These are phyloP conservation scores for Golubevia sp. DNA, from an alignment of 1,284 basidiomycete genomes.

Conservation along the genomic window DNA sequence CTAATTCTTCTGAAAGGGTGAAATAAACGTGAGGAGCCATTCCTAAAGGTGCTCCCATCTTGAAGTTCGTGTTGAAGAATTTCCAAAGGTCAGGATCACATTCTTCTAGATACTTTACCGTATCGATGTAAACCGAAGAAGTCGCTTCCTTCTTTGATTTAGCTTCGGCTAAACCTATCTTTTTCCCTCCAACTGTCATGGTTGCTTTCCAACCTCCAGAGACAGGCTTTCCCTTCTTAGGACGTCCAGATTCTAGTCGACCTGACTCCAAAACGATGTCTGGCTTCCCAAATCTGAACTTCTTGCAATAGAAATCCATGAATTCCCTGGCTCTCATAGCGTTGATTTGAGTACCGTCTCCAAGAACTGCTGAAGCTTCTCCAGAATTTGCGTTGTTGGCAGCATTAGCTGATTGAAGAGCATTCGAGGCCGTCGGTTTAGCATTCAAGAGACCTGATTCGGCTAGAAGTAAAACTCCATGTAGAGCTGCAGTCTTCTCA, in stretches of 20 bases:
- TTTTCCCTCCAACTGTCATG: slow-evolving; percentile 77
- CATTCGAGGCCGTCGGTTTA: slow-evolving; percentile 22
- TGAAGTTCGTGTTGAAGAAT: slow-evolving; percentile 66
- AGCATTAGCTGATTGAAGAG: slow-evolving; percentile 25
- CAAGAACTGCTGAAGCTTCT: slow-evolving; percentile 63
- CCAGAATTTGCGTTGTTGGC: slow-evolving; percentile 62
- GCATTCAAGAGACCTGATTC: slow-evolving; percentile 20
- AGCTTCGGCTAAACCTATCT: slow-evolving; percentile 78
- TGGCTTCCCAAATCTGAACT: slow-evolving; percentile 79
- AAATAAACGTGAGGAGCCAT: slow-evolving; percentile 71
- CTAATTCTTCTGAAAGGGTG: slow-evolving; percentile 72
- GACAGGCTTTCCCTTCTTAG: slow-evolving; percentile 64
- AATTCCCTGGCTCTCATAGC: slow-evolving; percentile 83
- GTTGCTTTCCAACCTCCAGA: slow-evolving; percentile 73
- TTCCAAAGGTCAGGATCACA: slow-evolving; percentile 82
- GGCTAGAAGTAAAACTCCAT: slow-evolving; percentile 62
- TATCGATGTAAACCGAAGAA: slow-evolving; percentile 81
- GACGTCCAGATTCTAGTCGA: neutral
- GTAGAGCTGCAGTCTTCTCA: slow-evolving; percentile 75
- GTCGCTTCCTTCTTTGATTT: slow-evolving; percentile 77
- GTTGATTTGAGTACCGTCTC: slow-evolving; percentile 72
- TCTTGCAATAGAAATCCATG: slow-evolving; percentile 91
- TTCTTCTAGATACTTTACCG: slow-evolving; percentile 80
- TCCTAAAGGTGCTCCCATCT: slow-evolving; percentile 66
- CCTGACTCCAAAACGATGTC: slow-evolving; percentile 66